These are phyloP conservation scores for Pseudocercospora fijiensis DNA, from an alignment of 2,329 filamentous ascomycete genomes.

Conservation along the genomic window DNA sequence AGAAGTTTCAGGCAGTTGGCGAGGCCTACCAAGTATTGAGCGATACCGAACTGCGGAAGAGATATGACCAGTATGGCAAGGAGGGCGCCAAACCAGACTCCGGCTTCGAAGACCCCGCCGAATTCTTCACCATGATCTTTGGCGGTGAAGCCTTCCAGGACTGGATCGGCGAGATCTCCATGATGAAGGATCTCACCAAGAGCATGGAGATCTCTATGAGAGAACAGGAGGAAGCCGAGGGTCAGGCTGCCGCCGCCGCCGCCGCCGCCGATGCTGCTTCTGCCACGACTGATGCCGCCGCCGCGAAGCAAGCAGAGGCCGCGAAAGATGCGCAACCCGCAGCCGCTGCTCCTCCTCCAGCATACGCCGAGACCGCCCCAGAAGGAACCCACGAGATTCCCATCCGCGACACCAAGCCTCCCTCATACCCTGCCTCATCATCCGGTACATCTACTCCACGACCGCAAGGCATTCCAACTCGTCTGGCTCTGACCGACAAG, in stretches of 20 bases:
- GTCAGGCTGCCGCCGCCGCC: conserved; percentile 52
- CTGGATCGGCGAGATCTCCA: conserved; percentile 95
- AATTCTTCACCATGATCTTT: conserved; percentile 99
- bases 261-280: conserved; percentile 41
- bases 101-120: conserved; percentile 90
- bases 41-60: conserved; percentile 78
- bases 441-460: conserved; percentile 51
- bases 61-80: conserved; percentile 97
- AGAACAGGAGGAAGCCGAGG: conserved; percentile 64
- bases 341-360: conserved; percentile 15
- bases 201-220: conserved; percentile 98
- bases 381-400: conserved; percentile 28
- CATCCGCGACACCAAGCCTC: conserved; percentile 27
- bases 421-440: conserved; percentile 7
- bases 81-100: conserved; percentile 86
- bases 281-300: conserved; percentile 49
- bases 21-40: conserved; percentile 80
- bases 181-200: conserved; percentile 97
- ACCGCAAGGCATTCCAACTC: conserved; percentile 64
- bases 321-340: conserved; percentile 26
- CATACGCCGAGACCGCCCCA: conserved; percentile 18
- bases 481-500: conserved; percentile 84
- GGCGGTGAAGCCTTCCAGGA: conserved; percentile 94
- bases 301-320: conserved; percentile 23
- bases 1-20: conserved; percentile 83